Base-by-base conservation (phyloP, 1,284 basidiomycete species). In the Melampsora larici-populina region DNA sequence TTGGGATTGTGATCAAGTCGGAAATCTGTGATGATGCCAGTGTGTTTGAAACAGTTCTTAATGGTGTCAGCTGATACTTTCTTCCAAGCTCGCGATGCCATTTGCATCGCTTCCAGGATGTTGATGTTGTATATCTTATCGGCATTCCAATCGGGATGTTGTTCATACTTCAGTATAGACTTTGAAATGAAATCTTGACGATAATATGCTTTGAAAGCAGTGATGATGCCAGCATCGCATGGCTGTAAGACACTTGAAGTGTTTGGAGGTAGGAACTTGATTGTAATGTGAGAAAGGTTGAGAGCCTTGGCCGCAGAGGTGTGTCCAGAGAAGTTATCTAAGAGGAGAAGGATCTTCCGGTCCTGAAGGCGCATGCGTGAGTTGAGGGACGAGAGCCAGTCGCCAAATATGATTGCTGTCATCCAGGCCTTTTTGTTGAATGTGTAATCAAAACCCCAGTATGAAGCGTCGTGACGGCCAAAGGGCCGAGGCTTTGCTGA, bases 111-210 rank as follows among this genome's bases (percentile, higher is more conserved):
- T 62, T 83, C 80, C 7, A 85, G 81, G 6, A 83, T 79, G 78
- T 84, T 79, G 62, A 86, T 83, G 26, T 84, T 82, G 79, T 84
- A 86, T 43, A 85, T 83, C 17, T 85, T 79, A n/a, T 60, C 17
- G 13, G 81, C 81, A 31, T 81, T 82, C n/a, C 79, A 81, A 6
- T 29, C 18, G 15, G 24, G 26, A 64, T 26, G 15, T 17, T 64
- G 18, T 29, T 64, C 62, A 33, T 64, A 64, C 26, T 36, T 64
- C 2, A 18, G 17, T 18, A 64, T 36, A 18, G 26, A 17, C 62
- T 21, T 17, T 17, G 24, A 26, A 8, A 64, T 26, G 17, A 18
- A 18, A 24, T 84, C 82, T 1, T 71, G 49, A 0, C 80, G 79
- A 70, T 84, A 85, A 69, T 84, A 81, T 7, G 85, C 85, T 79